Conservation (phyloP, 1,139 yeast genomes). For the Wickerhamiella infanticola region DNA sequence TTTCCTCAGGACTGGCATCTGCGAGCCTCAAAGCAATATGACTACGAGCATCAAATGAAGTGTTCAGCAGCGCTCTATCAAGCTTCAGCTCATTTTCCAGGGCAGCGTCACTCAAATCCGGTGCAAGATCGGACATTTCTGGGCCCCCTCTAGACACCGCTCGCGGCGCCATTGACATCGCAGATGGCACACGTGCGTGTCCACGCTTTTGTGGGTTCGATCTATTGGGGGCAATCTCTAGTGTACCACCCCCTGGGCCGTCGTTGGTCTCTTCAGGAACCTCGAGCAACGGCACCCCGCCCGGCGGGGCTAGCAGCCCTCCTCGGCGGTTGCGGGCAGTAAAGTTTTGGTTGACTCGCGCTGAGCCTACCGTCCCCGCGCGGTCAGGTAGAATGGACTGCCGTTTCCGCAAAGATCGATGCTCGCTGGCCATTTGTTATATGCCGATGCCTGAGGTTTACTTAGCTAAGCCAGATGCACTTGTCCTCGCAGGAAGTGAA, state of each 20-base stretch:
- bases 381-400: constrained; percentile 14
- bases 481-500: constrained; percentile 73
- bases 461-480: constrained; percentile 36
- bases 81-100: neutral
- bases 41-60: constrained; percentile 9
- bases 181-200: neutral
- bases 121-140: neutral
- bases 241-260: neutral
- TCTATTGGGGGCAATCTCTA: neutral
- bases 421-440: neutral
- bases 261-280: neutral
- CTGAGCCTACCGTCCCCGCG: constrained; percentile 4
- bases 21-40: constrained; percentile 9
- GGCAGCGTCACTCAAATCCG: neutral
- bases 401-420: constrained; percentile 13
- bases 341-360: constrained; percentile 1
- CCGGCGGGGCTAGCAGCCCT: neutral
- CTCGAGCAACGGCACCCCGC: neutral
- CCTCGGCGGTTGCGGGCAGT: constrained; percentile 1
- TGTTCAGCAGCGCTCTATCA: constrained; percentile 9
- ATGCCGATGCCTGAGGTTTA: neutral
- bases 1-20: constrained; percentile 57
- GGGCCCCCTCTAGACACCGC: neutral
- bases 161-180: neutral
- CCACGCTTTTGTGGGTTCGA: neutral